Evolutionary conservation across 2,329 filamentous ascomycete genomes (phyloP).

Genomic region (Alternaria viburni): DNA sequence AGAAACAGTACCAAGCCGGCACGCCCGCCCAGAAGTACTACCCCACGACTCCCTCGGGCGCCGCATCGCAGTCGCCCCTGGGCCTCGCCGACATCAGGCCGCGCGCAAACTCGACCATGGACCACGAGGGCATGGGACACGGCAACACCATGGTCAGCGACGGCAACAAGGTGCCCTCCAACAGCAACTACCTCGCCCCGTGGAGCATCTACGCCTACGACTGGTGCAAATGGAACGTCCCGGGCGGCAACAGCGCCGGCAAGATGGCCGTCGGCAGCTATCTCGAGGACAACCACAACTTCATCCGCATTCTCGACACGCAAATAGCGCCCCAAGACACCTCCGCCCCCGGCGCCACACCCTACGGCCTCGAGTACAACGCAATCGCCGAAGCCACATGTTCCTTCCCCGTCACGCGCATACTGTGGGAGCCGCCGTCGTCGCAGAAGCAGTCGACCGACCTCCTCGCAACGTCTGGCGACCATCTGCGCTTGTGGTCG

Average conservation of each 20-base stretch:
- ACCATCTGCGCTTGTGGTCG: conserved; percentile 93
- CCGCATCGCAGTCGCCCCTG: conserved; percentile 83
- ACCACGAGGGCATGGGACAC: conserved; percentile 70
- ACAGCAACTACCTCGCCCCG: conserved; percentile 91
- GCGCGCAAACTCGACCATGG: conserved; percentile 79
- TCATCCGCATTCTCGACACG: conserved; percentile 96
- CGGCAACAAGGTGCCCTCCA: conserved; percentile 69
- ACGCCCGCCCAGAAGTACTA: conserved; percentile 66
- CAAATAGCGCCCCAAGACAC: conserved; percentile 74
- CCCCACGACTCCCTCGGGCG: conserved; percentile 56
- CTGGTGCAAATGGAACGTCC: conserved; percentile 97
- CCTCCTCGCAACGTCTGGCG: conserved; percentile 90
- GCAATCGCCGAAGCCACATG: conserved; percentile 96
- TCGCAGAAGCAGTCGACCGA: conserved; percentile 95
- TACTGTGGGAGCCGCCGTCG: conserved; percentile 94
- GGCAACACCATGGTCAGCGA: conserved; percentile 66
- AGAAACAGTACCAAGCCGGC: conserved; percentile 53
- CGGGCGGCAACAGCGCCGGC: conserved; percentile 72
- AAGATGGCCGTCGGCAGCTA: conserved; percentile 97
- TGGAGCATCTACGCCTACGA: conserved; percentile 98
- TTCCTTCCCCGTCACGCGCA: conserved; percentile 93
- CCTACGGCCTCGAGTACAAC: conserved; percentile 84
- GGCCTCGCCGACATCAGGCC: conserved; percentile 92
- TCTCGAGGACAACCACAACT: conserved; percentile 97
- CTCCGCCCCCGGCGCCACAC: conserved; percentile 71